Evolutionary conservation across 2,329 filamentous ascomycete species (phyloP), one percentile per base, ranked within the genome.

Genomic region (Pseudocercospora fijiensis): DNA sequence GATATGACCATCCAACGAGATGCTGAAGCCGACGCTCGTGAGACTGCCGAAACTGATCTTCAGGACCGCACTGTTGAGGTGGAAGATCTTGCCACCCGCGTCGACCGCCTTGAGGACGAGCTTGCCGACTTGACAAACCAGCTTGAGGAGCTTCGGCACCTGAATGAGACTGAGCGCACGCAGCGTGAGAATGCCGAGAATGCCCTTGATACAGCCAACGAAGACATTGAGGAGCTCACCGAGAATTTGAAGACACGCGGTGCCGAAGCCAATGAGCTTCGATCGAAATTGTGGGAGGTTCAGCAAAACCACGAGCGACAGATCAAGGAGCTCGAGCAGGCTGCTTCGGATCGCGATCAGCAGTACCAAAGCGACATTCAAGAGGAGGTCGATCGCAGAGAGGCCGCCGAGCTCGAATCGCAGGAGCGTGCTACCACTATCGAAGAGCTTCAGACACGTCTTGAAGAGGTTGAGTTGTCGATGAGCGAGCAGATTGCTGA

Each of bases 241-340:
- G 58, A 73, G 24, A 77, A 77, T 60, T 69, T 82, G 4, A 75
- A 77, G 22, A 73, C 77, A 20, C 70, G 74, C n/a, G 80, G 81
- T 45, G 72, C 78, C 16, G 76, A 81, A 64, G 79, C 79, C n/a
- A 82, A 83, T 30, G 76, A 81, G 67, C 76, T 83, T 26, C 79
- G 80, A 3, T 76, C 78, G 60, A 82, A 82, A 70, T 70, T 82
- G 5, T 82, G 80, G 69, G 74, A 79, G 56, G 71, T 78, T 1
- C 81, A 82, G 70, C 75, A 79, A 64, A 72, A 78, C 53, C 77
- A 79, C 67, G 75, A 78, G 47, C 61, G 71, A 26, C 65, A 74
- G n/a, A 72, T 82, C 47, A 72, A 73, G 52, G 70, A 77, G 18
- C 70, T 82, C 6, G 69, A 80, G 65, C 69, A 74, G 16, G 69